These are phyloP conservation scores for Fusarium sp. DNA, from an alignment of 2,329 filamentous ascomycete species.

Conservation along the genomic window DNA sequence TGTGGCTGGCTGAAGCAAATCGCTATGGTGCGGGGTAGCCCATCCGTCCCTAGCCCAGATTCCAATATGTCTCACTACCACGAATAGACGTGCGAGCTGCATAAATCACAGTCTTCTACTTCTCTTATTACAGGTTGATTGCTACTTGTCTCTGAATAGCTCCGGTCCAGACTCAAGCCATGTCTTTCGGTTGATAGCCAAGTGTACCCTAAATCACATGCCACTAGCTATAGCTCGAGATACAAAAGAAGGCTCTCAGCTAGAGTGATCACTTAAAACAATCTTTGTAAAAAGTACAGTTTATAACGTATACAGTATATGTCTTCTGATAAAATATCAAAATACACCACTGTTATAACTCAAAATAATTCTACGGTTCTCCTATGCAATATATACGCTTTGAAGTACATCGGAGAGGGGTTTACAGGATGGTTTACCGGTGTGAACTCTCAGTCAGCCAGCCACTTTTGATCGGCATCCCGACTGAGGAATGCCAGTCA, in stretches of 20 bases:
- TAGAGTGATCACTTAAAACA: too few species aligned
- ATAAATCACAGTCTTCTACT: neutral
- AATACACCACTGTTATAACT: too few species aligned
- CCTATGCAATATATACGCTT: too few species aligned
- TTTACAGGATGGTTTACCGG: neutral
- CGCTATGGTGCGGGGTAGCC: neutral
- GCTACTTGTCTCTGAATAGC: fast-evolving
- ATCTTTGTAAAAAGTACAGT: too few species aligned
- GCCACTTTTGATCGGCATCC: neutral
- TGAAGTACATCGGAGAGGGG: neutral
- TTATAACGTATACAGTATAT: too few species aligned
- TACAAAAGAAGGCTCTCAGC: too few species aligned
- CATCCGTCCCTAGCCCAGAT: neutral
- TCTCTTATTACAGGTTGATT: neutral
- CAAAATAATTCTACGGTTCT: too few species aligned
- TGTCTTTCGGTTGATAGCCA: fast-evolving
- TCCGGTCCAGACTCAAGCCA: neutral
- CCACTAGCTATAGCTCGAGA: neutral
- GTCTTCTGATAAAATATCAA: fast-evolving
- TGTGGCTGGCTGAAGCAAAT: neutral
- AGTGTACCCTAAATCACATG: neutral
- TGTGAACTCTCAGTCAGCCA: neutral
- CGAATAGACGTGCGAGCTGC: neutral
- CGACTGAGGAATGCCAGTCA: neutral
- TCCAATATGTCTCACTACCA: neutral